Conservation (phyloP, 2,329 filamentous ascomycete species). For the Diaporthe citri region DNA sequence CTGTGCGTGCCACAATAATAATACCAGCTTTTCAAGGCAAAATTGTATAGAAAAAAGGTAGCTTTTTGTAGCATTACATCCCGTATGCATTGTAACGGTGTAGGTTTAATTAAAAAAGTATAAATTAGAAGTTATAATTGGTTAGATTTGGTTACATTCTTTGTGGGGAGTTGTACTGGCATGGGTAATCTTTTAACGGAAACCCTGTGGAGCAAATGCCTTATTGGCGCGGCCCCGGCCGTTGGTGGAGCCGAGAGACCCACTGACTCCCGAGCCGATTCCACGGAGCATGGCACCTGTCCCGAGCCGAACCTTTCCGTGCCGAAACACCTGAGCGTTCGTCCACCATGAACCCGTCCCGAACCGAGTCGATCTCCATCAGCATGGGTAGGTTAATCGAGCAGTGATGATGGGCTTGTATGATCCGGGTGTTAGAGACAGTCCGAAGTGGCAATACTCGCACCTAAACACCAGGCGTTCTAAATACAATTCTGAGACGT, state of each 20-base stretch:
- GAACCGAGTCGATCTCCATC: background rate
- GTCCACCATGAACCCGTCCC: background rate
- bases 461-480: background rate
- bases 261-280: background rate
- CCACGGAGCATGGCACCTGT: no score
- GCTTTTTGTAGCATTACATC: no score
- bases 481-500: background rate
- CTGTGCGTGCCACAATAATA: no score
- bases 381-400: background rate
- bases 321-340: background rate
- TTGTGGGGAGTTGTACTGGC: no score
- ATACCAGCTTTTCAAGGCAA: no score
- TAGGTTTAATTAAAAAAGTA: no score
- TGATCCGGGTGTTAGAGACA: background rate
- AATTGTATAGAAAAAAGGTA: no score
- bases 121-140: no score
- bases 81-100: no score
- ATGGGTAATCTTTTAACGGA: no score
- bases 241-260: background rate
- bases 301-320: background rate
- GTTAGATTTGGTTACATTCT: no score
- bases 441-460: background rate
- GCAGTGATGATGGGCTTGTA: background rate
- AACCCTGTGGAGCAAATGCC: no score
- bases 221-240: background rate